These are phyloP conservation scores for Termitomyces sp. DNA, from an alignment of 1,284 basidiomycete species.

Conservation along the genomic window DNA sequence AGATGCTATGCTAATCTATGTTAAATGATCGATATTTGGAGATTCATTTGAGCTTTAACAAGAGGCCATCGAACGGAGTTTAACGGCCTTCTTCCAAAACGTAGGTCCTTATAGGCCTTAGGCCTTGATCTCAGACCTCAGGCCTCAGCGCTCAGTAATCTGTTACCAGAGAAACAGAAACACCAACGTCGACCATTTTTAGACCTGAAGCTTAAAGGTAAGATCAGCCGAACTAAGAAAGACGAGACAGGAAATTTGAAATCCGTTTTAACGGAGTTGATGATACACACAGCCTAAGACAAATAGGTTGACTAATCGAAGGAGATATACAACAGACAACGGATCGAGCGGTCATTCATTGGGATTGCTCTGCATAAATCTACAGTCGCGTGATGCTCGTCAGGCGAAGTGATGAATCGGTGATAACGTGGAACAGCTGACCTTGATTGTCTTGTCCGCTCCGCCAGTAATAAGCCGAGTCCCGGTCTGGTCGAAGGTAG, in stretches of 20 bases:
- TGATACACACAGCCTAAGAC: conserved; percentile 2
- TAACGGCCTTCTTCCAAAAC: neutral
- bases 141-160: neutral
- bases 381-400: conserved; percentile 16
- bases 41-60: neutral
- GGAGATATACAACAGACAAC: conserved; percentile 6
- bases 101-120: too few relatives aligned
- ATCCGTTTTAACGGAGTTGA: neutral
- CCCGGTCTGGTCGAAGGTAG: conserved; percentile 94
- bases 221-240: neutral
- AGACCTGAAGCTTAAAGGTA: neutral
- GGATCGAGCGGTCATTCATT: conserved; percentile 19
- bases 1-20: neutral
- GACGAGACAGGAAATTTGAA: neutral
- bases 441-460: conserved; percentile 98
- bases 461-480: conserved; percentile 94
- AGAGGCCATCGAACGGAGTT: neutral
- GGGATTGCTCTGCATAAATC: conserved; percentile 50
- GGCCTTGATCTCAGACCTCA: too few relatives aligned
- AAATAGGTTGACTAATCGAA: neutral
- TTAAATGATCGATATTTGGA: neutral
- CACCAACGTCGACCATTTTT: neutral
- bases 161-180: neutral
- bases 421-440: conserved; percentile 24
- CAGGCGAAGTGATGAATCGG: neutral